Evolutionary conservation across 306 rosid genomes (phyloP), one percentile per base, ranked within the genome.

Genomic region (Castanea mollissima): DNA sequence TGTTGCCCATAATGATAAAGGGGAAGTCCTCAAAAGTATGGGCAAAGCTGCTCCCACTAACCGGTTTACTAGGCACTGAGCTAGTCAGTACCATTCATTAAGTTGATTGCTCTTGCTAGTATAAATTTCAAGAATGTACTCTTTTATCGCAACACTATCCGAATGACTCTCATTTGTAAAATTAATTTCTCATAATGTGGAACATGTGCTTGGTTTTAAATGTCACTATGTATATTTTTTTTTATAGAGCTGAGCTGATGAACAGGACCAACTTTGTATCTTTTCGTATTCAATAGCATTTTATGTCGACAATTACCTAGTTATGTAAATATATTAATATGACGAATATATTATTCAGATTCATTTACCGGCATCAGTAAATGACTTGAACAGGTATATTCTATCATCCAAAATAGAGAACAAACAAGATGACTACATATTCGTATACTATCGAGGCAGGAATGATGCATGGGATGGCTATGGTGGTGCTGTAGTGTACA

Each of bases 391-490:
- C 91, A 92, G 98, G 97, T 94, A 85, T 74, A 83, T 95, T 71
- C 74, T 92, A 73, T 92, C 96, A 63, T 90, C 93, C 54, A 83
- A 93, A 85, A 79, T 90, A 55, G 96, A 95, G 81, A 90, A 91
- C 18, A 87, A 83, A 78, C 85, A 88, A 25, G 97, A 95, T 6
- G 98, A 95, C 76, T 93, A 93, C 80, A 20, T 93, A 84, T 91
- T 95, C 56, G 92, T 95, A 4, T 95, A 95, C 88, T 95, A 95
- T 74, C 87, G 96, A 74, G 98, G 99, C 64, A 87, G 88, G 38
- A 95, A 95, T 11, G 99, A 91, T 81, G 99, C 99, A n/a, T 93
- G 98, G 99, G 99, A 95, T 65, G 99, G 99, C 35, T 93, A 95
- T 21, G 99, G 99, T 3, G 99, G 99, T 52, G 88, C 99, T 41